Evolutionary conservation across 2,329 filamentous ascomycete genomes (phyloP).

Genomic region (Pseudocercospora vitis): DNA sequence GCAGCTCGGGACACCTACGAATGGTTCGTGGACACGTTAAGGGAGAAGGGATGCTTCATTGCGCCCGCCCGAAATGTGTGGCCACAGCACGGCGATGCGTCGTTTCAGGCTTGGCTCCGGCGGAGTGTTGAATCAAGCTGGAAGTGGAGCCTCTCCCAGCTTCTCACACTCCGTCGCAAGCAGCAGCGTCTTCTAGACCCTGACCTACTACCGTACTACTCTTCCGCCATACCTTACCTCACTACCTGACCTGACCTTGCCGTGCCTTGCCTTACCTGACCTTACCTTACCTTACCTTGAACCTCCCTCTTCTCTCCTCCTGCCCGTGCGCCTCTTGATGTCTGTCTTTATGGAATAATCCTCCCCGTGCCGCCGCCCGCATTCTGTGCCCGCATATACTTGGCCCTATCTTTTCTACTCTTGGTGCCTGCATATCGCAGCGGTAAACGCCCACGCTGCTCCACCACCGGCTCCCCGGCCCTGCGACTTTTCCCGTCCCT

Average conservation of each 20-base stretch:
- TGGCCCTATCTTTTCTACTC: neutral
- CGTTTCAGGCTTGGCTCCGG: neutral
- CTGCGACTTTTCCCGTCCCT: neutral
- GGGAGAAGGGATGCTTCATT: neutral
- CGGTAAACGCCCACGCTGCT: neutral
- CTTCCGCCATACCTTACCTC: neutral
- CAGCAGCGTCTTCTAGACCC: no score
- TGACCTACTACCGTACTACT: neutral
- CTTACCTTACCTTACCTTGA: neutral
- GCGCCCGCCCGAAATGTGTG: no score
- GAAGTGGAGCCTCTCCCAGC: neutral
- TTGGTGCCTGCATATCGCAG: conserved; percentile 1
- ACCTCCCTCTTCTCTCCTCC: neutral
- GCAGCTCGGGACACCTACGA: neutral
- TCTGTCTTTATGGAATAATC: conserved; percentile 16
- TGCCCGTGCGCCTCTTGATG: conserved; percentile 6
- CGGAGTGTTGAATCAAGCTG: neutral
- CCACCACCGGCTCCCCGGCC: conserved; percentile 7
- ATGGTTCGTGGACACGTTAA: neutral
- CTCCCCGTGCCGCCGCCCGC: neutral
- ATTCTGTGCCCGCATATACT: neutral
- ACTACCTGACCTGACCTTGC: neutral
- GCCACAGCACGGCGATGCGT: neutral
- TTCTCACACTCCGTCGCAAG: neutral
- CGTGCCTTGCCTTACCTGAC: neutral